Conservation (phyloP, 2,329 filamentous ascomycete species). For the Fusarium sp. region DNA sequence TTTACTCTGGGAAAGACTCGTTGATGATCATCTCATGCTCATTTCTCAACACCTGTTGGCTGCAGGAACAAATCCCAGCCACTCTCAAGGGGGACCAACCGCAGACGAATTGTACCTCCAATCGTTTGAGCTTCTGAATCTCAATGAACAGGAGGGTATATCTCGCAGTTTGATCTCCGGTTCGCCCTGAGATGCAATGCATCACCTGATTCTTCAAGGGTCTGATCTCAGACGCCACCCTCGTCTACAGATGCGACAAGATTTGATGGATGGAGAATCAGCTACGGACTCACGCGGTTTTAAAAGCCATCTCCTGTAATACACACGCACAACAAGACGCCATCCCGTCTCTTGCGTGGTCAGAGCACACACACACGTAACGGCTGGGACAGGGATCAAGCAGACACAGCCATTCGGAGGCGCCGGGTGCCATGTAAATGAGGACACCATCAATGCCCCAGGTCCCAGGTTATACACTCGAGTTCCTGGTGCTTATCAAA, state of each 20-base stretch:
- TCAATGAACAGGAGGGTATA: neutral
- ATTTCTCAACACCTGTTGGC: neutral
- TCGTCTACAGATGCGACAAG: neutral
- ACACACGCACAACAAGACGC: neutral
- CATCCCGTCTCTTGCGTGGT: neutral
- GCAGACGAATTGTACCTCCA: neutral
- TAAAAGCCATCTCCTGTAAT: neutral
- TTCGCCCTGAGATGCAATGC: neutral
- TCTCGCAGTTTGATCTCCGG: constrained; percentile 6
- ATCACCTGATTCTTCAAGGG: neutral
- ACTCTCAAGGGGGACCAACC: neutral
- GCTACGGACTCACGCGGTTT: neutral
- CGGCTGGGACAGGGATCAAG: neutral
- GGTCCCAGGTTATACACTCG: neutral
- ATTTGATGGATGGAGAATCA: neutral
- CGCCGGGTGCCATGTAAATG: constrained; percentile 7
- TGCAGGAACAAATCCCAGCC: neutral
- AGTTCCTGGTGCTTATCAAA: constrained; percentile 1
- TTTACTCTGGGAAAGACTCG: neutral
- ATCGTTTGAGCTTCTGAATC: neutral
- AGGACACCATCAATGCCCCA: neutral
- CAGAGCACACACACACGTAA: constrained; percentile 1
- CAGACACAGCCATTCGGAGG: neutral
- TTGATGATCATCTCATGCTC: neutral
- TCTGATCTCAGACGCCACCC: constrained; percentile 4